Base-by-base conservation (phyloP, 2,329 filamentous ascomycete genomes). In the Beauveria rudraprayagi region DNA sequence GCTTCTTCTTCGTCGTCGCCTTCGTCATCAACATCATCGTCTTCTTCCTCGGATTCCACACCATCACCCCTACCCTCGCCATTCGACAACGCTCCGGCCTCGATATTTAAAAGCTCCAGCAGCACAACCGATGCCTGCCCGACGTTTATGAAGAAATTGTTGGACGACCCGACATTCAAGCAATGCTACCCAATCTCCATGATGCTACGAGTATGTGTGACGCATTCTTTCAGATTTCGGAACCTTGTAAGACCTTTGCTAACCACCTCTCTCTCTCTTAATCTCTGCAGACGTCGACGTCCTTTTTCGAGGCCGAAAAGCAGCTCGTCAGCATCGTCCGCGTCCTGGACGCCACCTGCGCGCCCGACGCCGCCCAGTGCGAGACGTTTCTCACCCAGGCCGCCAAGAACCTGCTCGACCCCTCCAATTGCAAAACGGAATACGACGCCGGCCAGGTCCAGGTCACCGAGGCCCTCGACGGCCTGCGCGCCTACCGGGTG, bases 131-230 rank as follows among this genome's bases (percentile, higher is more conserved):
- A 76, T 26, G 75, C 76, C 5, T 92, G 89, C 69, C 83, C 85
- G 3, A 71, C 70, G 5, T 92, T 93, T 74, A 87, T 96, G 72
- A 78, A 83, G 56, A 72, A 72, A 2, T 85, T 96, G 67, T 80
- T 94, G 56, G 76, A 75, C 52, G 83, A 90, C 69, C 70, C 80
- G 6, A 85, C 83, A 3, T 91, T 94, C 67, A 82, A 84, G 66
- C 72, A 81, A 56, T 97, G 93, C 76, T 85, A 92, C 66, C 91
- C 93, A 0, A 79, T 97, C 61, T 96, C 92, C 1, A 80, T 96
- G 67, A 83, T 97, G 65, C 78, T 97, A 10, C 85, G 90, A 78
- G 89, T 90, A 76, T 70, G 83, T 70, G 7, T 10, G 5, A 7
- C 34, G 11, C 34, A 37, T 14, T 37, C 10, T 34, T 34, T 11